Evolutionary conservation across 345 rosid species (phyloP).

Genomic region (Raphanus sativus): DNA sequence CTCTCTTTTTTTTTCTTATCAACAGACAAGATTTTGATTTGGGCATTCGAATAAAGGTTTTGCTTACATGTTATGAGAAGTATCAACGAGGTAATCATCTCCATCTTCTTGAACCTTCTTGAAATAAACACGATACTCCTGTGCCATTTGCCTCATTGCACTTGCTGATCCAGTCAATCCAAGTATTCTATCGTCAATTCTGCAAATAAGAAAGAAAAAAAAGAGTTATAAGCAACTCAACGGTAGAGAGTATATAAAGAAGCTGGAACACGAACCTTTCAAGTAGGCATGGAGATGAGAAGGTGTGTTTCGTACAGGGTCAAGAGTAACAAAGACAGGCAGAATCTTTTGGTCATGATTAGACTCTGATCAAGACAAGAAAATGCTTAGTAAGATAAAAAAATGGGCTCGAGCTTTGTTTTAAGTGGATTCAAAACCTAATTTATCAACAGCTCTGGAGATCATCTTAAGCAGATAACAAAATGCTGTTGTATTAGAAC

Average conservation of each 20-base stretch:
- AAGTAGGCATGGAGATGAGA: slow-evolving; percentile 75
- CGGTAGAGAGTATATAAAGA: too few species aligned
- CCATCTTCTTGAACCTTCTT: slow-evolving; percentile 84
- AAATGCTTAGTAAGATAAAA: neutral
- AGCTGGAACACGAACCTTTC: slow-evolving; percentile 49
- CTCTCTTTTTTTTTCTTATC: neutral
- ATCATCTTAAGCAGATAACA: slow-evolving; percentile 55
- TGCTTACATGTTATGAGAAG: slow-evolving; percentile 75
- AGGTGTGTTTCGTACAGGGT: slow-evolving; percentile 87
- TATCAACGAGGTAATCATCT: slow-evolving; percentile 85
- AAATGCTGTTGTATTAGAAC: slow-evolving; percentile 46
- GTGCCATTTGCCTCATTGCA: slow-evolving; percentile 82
- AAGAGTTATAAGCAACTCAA: neutral
- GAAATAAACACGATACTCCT: slow-evolving; percentile 76
- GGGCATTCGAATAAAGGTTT: neutral
- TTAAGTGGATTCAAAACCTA: slow-evolving; percentile 54
- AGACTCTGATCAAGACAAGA: slow-evolving; percentile 51
- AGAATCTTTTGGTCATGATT: slow-evolving; percentile 53
- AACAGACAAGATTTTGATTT: neutral
- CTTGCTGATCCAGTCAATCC: slow-evolving; percentile 67
- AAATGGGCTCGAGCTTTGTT: neutral
- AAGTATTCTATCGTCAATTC: slow-evolving; percentile 69
- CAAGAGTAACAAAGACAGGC: slow-evolving; percentile 82
- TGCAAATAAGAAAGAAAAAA: slow-evolving; percentile 20
- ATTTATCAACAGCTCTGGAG: slow-evolving; percentile 55